Conservation (phyloP, 352 stramenopile species). For the Phytopythium litorale region DNA sequence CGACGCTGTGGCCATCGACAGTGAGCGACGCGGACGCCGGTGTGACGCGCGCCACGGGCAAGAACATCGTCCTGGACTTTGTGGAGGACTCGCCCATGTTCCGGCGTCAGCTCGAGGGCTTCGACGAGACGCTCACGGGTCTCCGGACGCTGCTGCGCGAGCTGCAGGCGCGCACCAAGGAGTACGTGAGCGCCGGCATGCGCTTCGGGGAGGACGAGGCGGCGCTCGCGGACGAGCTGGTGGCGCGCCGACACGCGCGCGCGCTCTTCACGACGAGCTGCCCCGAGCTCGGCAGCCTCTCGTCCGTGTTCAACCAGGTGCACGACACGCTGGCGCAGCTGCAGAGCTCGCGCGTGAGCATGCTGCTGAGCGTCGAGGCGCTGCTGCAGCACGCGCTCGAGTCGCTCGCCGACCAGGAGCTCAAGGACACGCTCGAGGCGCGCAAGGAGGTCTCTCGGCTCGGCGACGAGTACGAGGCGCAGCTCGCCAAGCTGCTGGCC, state of each 20-base stretch:
- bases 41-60: conserved; percentile 40
- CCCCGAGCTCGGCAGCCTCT: conserved; percentile 61
- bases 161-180: conserved; percentile 65
- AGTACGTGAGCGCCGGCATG: conserved; percentile 65
- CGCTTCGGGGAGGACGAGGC: conserved; percentile 70
- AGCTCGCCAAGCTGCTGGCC: conserved; percentile 74
- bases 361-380: conserved; percentile 78
- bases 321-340: conserved; percentile 79
- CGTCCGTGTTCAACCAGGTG: conserved; percentile 78
- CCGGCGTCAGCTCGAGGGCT: conserved; percentile 67
- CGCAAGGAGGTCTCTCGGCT: conserved; percentile 62
- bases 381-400: conserved; percentile 64
- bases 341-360: conserved; percentile 79
- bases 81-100: conserved; percentile 88
- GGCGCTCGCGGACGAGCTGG: conserved; percentile 63
- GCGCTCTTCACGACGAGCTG: conserved; percentile 86
- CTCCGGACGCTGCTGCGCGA: conserved; percentile 66
- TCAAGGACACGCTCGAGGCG: conserved; percentile 65
- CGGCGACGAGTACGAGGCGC: conserved; percentile 77
- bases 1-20: not conserved
- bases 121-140: conserved; percentile 71
- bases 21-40: not conserved
- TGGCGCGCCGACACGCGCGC: conserved; percentile 72
- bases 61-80: conserved; percentile 84
- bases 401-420: conserved; percentile 65